Conservation (phyloP, 768 basidiomycete genomes). For the Lentinula edodes region DNA sequence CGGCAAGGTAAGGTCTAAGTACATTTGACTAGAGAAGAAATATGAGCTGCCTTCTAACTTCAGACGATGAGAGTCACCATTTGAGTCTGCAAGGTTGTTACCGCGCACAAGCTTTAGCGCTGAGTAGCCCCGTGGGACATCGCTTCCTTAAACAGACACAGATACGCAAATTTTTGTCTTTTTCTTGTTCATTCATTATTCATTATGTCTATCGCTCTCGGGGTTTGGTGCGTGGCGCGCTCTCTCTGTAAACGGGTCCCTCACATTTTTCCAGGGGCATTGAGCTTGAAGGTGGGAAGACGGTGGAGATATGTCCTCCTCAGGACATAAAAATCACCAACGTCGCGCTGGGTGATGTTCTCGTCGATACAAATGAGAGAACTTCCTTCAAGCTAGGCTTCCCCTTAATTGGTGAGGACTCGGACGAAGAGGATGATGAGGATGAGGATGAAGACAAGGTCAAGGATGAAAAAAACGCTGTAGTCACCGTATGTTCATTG, state of each 20-base stretch:
- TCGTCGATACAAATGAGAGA: slow-evolving; percentile 54
- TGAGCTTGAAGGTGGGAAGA: slow-evolving; percentile 51
- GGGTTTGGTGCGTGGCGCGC: slow-evolving; percentile 50
- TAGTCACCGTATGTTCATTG: slow-evolving; percentile 70
- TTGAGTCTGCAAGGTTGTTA: slow-evolving; percentile 16
- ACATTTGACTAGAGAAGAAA: slow-evolving; percentile 73
- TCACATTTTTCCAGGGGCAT: slow-evolving; percentile 45
- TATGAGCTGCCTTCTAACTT: slow-evolving; percentile 4
- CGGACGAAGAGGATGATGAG: slow-evolving; percentile 42
- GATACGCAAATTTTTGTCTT: not conserved
- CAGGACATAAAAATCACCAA: slow-evolving; percentile 79
- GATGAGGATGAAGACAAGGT: slow-evolving; percentile 30
- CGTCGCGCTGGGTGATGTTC: slow-evolving; percentile 69
- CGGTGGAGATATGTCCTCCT: slow-evolving; percentile 51
- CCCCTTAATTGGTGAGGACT: slow-evolving; percentile 27
- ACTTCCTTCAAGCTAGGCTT: slow-evolving; percentile 68
- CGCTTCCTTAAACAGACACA: not conserved
- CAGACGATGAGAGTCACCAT: slow-evolving; percentile 17
- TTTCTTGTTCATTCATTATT: not conserved
- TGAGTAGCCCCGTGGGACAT: not conserved
- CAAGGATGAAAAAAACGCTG: slow-evolving; percentile 11
- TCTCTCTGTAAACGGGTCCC: slow-evolving; percentile 6
- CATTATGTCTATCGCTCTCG: slow-evolving; percentile 41
- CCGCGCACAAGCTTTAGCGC: not conserved
- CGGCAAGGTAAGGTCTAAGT: slow-evolving; percentile 90